Percentiles rank a stretch among this genome's conserved stretches.
Conservation (phyloP, 305 asterid species). For the Petunia hybrid region DNA sequence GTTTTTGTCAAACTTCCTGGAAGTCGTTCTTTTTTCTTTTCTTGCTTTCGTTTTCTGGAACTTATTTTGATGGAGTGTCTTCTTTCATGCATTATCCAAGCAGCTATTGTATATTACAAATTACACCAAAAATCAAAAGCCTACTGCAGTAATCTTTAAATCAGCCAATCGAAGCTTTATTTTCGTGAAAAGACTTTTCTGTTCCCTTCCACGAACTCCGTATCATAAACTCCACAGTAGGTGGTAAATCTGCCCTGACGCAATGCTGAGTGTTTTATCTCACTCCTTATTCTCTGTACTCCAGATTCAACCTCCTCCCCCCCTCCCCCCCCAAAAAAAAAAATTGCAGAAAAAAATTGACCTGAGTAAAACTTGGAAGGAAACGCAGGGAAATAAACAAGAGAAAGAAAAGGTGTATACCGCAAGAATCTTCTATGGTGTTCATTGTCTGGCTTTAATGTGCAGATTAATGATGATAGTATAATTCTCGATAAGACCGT, state of each 20-base stretch:
- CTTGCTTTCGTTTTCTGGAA: background rate
- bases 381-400: background rate
- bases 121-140: background rate
- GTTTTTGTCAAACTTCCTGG: slow-evolving; percentile 5
- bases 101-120: background rate
- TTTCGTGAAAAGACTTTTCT: background rate
- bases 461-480: slow-evolving; percentile 85
- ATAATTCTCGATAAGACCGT: slow-evolving; percentile 89
- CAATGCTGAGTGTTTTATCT: background rate
- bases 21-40: background rate
- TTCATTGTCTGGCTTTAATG: slow-evolving; percentile 30
- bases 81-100: background rate
- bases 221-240: background rate
- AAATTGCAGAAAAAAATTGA: background rate
- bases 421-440: slow-evolving; percentile 14
- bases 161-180: background rate
- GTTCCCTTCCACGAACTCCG: background rate
- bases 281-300: background rate
- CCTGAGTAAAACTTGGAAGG: background rate
- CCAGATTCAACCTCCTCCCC: background rate
- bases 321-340: background rate
- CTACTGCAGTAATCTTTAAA: background rate
- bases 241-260: background rate
- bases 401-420: background rate
- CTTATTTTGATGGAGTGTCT: background rate